Evolutionary conservation across 2,329 filamentous ascomycete species (phyloP).

Genomic region (Colletotrichum horii): DNA sequence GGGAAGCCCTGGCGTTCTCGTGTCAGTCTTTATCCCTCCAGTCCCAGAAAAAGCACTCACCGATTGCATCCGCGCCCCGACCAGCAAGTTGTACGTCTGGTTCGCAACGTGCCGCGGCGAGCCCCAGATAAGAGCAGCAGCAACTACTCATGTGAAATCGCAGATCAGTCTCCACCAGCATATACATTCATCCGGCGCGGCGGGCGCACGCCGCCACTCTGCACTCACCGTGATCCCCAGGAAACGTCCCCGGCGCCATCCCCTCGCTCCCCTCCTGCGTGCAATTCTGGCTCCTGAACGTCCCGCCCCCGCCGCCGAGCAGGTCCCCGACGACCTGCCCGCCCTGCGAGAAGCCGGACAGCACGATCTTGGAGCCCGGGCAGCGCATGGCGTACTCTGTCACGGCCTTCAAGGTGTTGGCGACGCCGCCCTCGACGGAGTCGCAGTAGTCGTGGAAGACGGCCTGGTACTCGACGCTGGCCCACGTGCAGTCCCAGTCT

Average conservation of each 20-base stretch:
- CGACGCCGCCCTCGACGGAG: slow-evolving; percentile 32
- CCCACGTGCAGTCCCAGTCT: slow-evolving; percentile 2
- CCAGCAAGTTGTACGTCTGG: slow-evolving; percentile 35
- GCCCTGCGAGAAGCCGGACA: slow-evolving; percentile 46
- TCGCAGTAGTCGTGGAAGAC: slow-evolving; percentile 6
- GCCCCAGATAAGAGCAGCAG: slow-evolving; percentile 35
- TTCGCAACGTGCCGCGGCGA: slow-evolving; percentile 35
- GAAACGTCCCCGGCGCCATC: slow-evolving; percentile 27
- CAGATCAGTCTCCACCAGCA: background rate
- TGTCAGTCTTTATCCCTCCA: background rate
- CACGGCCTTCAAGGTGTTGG: slow-evolving; percentile 39
- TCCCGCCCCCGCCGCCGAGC: slow-evolving; percentile 37
- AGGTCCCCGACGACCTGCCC: slow-evolving; percentile 41
- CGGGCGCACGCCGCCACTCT: background rate
- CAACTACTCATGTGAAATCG: slow-evolving; percentile 24
- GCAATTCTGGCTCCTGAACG: slow-evolving; percentile 32
- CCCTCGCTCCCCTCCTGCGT: slow-evolving; percentile 27
- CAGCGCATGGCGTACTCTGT: slow-evolving; percentile 41
- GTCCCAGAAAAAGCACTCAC: background rate
- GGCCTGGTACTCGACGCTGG: background rate
- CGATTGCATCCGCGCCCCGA: slow-evolving; percentile 24
- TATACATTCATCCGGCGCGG: background rate
- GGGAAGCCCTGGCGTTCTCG: slow-evolving; percentile 3
- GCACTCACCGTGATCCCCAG: slow-evolving; percentile 37
- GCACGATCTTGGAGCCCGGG: slow-evolving; percentile 41